Evolutionary conservation across 306 rosid species (phyloP).

Genomic region (Echinosophora koreensis): DNA sequence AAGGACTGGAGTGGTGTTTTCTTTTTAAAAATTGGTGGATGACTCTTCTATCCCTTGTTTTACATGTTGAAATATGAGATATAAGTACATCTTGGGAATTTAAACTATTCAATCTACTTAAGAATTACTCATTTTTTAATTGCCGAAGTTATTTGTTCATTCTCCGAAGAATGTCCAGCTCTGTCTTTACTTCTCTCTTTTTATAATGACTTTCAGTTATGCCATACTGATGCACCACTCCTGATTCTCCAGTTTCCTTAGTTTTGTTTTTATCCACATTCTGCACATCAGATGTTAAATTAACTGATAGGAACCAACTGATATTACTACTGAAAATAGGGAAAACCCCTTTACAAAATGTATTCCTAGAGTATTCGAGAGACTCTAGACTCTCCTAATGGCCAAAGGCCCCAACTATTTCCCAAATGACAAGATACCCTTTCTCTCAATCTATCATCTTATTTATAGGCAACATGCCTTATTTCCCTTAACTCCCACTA

Average conservation of each 20-base stretch:
- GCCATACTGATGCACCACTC: not conserved
- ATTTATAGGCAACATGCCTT: too few relatives aligned
- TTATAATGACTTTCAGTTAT: constrained; percentile 7
- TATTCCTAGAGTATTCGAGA: too few relatives aligned
- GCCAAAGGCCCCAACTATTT: too few relatives aligned
- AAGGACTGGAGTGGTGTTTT: not conserved
- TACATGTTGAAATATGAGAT: not conserved
- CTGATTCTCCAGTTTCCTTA: constrained; percentile 1
- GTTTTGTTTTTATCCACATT: not conserved
- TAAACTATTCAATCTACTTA: not conserved
- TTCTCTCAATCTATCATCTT: too few relatives aligned
- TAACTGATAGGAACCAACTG: too few relatives aligned
- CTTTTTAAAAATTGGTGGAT: not conserved
- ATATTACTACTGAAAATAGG: too few relatives aligned
- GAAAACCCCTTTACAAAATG: too few relatives aligned
- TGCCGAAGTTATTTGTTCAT: not conserved
- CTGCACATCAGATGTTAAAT: not conserved
- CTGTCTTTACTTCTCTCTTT: not conserved
- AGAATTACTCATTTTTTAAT: too few relatives aligned
- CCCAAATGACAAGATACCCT: too few relatives aligned
- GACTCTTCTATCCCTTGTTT: not conserved
- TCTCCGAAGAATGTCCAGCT: not conserved
- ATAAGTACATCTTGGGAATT: not conserved
- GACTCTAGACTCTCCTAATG: too few relatives aligned
- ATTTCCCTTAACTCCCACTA: too few relatives aligned